phyloP scores from a whole-genome alignment of 768 basidiomycete species.

The Tremella mesenterica region DNA sequence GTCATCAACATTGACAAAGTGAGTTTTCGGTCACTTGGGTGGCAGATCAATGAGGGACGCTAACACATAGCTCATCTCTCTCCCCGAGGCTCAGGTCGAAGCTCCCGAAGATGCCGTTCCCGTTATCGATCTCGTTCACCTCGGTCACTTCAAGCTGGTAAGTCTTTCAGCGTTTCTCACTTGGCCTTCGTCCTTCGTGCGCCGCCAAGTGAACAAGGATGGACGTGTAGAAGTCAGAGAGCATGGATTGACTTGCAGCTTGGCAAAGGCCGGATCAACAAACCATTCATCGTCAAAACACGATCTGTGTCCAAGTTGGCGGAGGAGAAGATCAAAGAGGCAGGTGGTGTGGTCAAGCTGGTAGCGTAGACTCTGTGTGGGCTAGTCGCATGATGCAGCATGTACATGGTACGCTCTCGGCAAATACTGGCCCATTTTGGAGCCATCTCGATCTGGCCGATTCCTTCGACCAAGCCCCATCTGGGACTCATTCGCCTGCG shows the following conservation, averaged over 20 bases:
- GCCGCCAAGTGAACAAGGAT: neutral
- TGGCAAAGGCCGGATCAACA: constrained; percentile 77
- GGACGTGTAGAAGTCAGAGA: neutral
- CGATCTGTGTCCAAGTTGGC: constrained; percentile 85
- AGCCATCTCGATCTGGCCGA: too few relatives aligned
- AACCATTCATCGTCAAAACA: constrained; percentile 94
- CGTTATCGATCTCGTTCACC: constrained; percentile 64
- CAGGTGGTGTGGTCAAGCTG: constrained; percentile 83
- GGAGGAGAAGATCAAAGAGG: constrained; percentile 56
- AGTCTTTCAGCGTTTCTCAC: constrained; percentile 13
- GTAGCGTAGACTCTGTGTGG: constrained; percentile 56
- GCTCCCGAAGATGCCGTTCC: constrained; percentile 56
- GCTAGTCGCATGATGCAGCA: constrained; percentile 1
- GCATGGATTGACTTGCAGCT: constrained; percentile 45
- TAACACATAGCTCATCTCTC: constrained; percentile 41
- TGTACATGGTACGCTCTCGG: too few relatives aligned
- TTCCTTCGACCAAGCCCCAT: too few relatives aligned
- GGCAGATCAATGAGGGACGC: neutral
- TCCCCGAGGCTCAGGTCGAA: constrained; percentile 43
- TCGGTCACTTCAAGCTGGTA: constrained; percentile 45
- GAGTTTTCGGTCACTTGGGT: constrained; percentile 6
- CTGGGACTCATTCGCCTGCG: too few relatives aligned
- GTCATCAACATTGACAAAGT: constrained; percentile 96
- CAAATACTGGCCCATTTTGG: too few relatives aligned
- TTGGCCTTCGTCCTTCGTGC: too few relatives aligned